phyloP scores from a whole-genome alignment of 2,329 filamentous ascomycete genomes.

The Orbilia ellipsospora region DNA sequence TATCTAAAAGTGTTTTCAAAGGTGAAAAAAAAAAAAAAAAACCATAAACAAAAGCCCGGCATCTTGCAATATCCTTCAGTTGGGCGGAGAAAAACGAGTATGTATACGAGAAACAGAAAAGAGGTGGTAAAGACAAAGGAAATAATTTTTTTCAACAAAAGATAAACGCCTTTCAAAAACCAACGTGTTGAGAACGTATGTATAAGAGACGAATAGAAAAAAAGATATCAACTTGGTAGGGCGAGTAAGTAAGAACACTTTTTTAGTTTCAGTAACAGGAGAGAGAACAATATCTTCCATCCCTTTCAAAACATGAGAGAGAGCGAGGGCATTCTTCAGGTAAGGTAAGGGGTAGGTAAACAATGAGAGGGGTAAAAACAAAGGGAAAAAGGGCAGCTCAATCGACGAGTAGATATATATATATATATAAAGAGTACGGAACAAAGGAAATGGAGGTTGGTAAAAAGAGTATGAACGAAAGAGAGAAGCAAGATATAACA shows the following conservation, averaged over 20 bases:
- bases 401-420: constrained; percentile 19
- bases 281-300: too few relatives aligned
- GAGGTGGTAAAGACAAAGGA: not conserved
- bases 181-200: constrained; percentile 56
- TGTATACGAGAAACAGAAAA: constrained; percentile 7
- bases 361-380: constrained; percentile 30
- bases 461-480: constrained; percentile 15
- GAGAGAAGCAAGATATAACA: constrained; percentile 18
- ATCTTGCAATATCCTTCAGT: too few relatives aligned
- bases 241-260: constrained; percentile 1
- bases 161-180: constrained; percentile 56
- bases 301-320: constrained; percentile 34
- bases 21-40: constrained; percentile 3
- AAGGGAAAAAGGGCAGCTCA: constrained; percentile 31
- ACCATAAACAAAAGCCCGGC: constrained; percentile 1
- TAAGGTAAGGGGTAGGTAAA: constrained; percentile 37
- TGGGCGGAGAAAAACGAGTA: constrained; percentile 4
- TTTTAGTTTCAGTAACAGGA: constrained; percentile 1
- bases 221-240: not conserved
- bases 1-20: not conserved
- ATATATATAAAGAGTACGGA: constrained; percentile 33
- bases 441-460: constrained; percentile 57
- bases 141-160: constrained; percentile 38
- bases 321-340: constrained; percentile 1
- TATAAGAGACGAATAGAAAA: constrained; percentile 18